phyloP scores from a whole-genome alignment of 441 rosid species.

The Lepidium campestre region DNA sequence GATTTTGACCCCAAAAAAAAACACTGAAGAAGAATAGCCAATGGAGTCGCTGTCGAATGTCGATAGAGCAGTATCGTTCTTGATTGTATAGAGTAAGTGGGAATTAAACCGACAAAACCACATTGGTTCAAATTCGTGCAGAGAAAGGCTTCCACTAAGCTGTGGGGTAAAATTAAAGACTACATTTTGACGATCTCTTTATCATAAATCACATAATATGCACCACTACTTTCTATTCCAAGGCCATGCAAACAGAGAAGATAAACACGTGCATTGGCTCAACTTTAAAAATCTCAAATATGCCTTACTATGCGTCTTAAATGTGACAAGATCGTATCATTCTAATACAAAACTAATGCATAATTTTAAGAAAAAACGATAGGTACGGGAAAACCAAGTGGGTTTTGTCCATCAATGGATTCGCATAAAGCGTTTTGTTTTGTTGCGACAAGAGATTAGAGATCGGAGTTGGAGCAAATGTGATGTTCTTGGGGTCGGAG shows the following conservation, averaged over 20 bases:
- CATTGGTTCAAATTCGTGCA: constrained; percentile 21
- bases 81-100: constrained; percentile 11
- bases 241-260: constrained; percentile 6
- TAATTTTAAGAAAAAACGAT: neutral
- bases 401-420: neutral
- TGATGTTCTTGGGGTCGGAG: constrained; percentile 6
- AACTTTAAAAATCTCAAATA: neutral
- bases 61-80: neutral
- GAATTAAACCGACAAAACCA: constrained; percentile 21
- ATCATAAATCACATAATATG: constrained; percentile 3
- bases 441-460: constrained; percentile 5
- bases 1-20: too few species aligned
- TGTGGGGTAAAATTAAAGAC: constrained; percentile 19
- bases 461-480: constrained; percentile 9
- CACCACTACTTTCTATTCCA: constrained; percentile 10
- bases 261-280: neutral
- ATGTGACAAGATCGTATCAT: too few species aligned
- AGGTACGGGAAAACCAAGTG: neutral
- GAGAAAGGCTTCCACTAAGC: constrained; percentile 15
- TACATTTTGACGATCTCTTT: constrained; percentile 17
- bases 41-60: constrained; percentile 22
- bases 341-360: too few species aligned
- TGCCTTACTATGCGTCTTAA: neutral
- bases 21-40: constrained; percentile 10
- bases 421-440: neutral